Evolutionary conservation across 1,284 basidiomycete genomes (phyloP).

Genomic region (Vanrija pseudolonga): DNA sequence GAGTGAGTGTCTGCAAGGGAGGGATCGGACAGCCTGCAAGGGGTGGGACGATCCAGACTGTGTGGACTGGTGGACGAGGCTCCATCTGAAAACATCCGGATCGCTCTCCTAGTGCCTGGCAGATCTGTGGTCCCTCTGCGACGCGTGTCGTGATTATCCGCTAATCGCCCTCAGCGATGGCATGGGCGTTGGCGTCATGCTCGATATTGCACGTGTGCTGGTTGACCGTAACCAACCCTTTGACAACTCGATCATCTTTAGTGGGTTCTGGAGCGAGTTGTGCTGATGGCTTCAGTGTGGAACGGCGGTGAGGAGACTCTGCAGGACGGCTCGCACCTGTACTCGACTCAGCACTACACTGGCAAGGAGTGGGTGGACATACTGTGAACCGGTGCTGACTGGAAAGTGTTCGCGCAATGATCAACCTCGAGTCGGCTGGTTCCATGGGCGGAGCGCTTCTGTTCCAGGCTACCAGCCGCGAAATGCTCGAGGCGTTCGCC

Average conservation of each 20-base stretch:
- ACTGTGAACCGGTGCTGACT: neutral
- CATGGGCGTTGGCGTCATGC: constrained; percentile 82
- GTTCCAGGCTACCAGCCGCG: constrained; percentile 91
- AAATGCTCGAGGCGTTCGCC: constrained; percentile 90
- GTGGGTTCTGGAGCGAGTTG: constrained; percentile 54
- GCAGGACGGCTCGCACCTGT: constrained; percentile 93
- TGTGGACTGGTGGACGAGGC: neutral
- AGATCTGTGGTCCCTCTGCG: no score
- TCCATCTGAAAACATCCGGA: no score
- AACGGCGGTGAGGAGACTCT: constrained; percentile 82
- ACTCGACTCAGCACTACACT: constrained; percentile 77
- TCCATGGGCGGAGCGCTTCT: constrained; percentile 82
- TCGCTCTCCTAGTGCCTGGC: constrained; percentile 14
- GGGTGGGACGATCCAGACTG: no score
- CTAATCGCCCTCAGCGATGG: constrained; percentile 57
- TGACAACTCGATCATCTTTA: constrained; percentile 75
- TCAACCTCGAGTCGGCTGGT: constrained; percentile 65
- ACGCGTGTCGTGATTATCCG: no score
- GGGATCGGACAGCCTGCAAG: no score
- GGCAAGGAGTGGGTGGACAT: constrained; percentile 59
- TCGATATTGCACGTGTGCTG: constrained; percentile 80
- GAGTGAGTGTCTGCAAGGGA: constrained; percentile 52
- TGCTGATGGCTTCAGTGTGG: constrained; percentile 61
- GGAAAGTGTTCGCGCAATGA: constrained; percentile 69
- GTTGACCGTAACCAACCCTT: constrained; percentile 68